These are phyloP conservation scores for Claviceps humidiphila DNA, from an alignment of 2,329 filamentous ascomycete species.

Conservation along the genomic window DNA sequence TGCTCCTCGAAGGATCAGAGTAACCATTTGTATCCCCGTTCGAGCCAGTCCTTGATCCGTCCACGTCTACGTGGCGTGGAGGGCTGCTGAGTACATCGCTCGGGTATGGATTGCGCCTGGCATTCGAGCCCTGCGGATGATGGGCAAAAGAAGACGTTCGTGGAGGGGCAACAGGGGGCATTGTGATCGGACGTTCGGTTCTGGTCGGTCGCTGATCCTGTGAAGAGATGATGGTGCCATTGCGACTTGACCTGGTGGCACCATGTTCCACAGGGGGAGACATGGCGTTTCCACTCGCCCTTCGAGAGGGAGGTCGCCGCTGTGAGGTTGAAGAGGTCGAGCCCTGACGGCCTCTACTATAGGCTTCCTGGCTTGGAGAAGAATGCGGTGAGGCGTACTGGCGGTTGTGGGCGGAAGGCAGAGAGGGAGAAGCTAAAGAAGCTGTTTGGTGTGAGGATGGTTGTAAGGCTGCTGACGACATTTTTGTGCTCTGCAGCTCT, in stretches of 20 bases:
- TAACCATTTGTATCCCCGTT: conserved; percentile 18
- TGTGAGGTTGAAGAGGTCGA: conserved; percentile 37
- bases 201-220: conserved; percentile 30
- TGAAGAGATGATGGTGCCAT: conserved; percentile 28
- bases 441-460: conserved; percentile 42
- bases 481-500: conserved; percentile 15
- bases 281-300: conserved; percentile 36
- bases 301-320: conserved; percentile 37
- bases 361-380: conserved; percentile 40
- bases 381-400: conserved; percentile 40
- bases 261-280: conserved; percentile 21
- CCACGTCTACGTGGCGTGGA: conserved; percentile 25
- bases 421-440: conserved; percentile 34
- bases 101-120: conserved; percentile 31
- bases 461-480: conserved; percentile 48
- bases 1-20: conserved; percentile 18
- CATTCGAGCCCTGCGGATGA: conserved; percentile 21
- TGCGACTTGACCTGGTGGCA: conserved; percentile 33
- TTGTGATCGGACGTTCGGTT: conserved; percentile 42
- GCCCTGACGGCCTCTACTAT: conserved; percentile 37
- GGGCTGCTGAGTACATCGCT: conserved; percentile 31
- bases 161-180: conserved; percentile 56
- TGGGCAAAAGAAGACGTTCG: conserved; percentile 70
- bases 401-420: conserved; percentile 33
- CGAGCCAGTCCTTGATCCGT: conserved; percentile 22